Evolutionary conservation across 192 early-diverging fungal genomes (phyloP).

Genomic region (Coemansia sp.): DNA sequence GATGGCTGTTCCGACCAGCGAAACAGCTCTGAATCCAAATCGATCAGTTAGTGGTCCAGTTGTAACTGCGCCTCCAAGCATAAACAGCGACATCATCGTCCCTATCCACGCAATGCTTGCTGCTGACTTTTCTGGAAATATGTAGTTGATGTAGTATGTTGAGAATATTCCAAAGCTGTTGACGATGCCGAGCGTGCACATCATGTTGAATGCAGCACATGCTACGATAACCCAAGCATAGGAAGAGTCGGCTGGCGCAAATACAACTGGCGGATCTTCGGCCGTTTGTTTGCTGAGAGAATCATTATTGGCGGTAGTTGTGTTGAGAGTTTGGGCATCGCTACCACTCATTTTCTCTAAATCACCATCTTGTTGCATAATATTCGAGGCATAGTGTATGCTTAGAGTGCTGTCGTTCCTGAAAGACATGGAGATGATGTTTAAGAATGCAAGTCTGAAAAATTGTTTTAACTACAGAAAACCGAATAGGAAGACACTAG

Average conservation of each 20-base stretch:
- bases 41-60: constrained; percentile 39
- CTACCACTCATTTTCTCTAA: not conserved
- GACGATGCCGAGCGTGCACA: constrained; percentile 37
- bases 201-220: constrained; percentile 27
- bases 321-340: not conserved
- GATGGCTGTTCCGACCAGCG: constrained; percentile 22
- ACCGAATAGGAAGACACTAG: not conserved
- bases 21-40: constrained; percentile 29
- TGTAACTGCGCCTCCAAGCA: constrained; percentile 32
- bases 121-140: constrained; percentile 24
- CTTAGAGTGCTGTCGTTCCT: constrained; percentile 12
- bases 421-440: constrained; percentile 1
- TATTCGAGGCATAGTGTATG: not conserved
- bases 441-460: not conserved
- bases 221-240: constrained; percentile 49
- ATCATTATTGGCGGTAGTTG: not conserved
- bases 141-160: constrained; percentile 43
- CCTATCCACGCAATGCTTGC: constrained; percentile 46
- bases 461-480: not conserved
- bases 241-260: constrained; percentile 14
- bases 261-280: not conserved
- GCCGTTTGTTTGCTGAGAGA: not conserved
- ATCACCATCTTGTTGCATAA: not conserved
- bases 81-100: constrained; percentile 31
- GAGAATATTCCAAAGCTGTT: constrained; percentile 49